Conservation (phyloP, 139 green algal genomes). For the Chlamydomonas applanata region DNA sequence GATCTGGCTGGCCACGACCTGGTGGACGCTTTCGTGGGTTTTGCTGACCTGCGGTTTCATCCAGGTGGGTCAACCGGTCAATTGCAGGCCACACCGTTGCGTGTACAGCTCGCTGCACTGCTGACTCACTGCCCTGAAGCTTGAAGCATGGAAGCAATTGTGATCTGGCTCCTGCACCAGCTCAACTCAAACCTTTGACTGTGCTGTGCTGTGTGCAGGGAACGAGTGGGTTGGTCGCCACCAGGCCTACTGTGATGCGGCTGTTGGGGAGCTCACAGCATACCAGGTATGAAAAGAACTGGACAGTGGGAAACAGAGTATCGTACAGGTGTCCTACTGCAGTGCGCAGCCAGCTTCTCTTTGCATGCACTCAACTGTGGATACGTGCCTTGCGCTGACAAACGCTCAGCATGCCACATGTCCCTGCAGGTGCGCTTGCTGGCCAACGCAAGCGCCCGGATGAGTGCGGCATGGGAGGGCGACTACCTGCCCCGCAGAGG, state of each 20-base stretch:
- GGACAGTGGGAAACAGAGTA: not conserved
- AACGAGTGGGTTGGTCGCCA: not conserved
- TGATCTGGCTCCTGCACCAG: no score
- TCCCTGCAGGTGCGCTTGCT: not conserved
- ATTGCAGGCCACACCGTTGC: no score
- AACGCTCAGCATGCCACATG: no score
- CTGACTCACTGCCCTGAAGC: no score
- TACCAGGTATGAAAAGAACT: not conserved
- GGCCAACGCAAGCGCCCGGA: not conserved
- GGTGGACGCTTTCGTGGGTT: slow-evolving; percentile 1
- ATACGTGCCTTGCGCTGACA: no score
- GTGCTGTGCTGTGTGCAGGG: no score
- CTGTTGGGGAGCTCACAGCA: not conserved
- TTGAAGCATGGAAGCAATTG: no score
- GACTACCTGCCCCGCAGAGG: not conserved
- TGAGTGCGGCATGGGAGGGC: not conserved
- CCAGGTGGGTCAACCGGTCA: not conserved
- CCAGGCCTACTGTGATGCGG: not conserved
- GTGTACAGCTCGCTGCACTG: no score
- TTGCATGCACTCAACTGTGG: no score
- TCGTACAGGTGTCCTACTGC: no score
- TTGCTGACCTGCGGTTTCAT: slow-evolving; percentile 1
- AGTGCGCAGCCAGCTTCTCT: no score
- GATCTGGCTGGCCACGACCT: not conserved
- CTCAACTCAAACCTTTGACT: no score